These are phyloP conservation scores for Umbelopsis sp. DNA, from an alignment of 192 early-diverging fungal species.

Conservation along the genomic window DNA sequence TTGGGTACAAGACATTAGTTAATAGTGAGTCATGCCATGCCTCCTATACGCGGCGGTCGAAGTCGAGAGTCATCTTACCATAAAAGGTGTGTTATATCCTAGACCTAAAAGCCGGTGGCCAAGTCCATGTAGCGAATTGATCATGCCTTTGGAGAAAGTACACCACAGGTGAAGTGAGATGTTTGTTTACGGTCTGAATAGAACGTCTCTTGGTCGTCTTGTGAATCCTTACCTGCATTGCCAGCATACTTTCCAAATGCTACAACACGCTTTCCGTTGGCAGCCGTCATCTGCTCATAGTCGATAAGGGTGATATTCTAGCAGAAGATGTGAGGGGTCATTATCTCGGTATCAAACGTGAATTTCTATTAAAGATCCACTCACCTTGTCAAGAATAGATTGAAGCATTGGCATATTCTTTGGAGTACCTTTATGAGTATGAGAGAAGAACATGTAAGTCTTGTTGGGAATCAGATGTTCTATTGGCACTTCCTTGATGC, in stretches of 20 bases:
- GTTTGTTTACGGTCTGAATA: too few species aligned
- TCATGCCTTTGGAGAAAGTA: slow-evolving; percentile 55
- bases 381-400: slow-evolving; percentile 84
- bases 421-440: slow-evolving; percentile 96
- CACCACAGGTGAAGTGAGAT: too few species aligned
- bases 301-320: slow-evolving; percentile 90
- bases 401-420: slow-evolving; percentile 94
- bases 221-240: slow-evolving; percentile 69
- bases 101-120: slow-evolving; percentile 88
- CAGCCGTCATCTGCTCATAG: slow-evolving; percentile 92
- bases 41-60: background rate
- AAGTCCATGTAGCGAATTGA: slow-evolving; percentile 90
- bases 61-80: slow-evolving; percentile 50
- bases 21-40: too few species aligned
- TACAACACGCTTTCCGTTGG: slow-evolving; percentile 74
- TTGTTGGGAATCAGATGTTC: slow-evolving; percentile 81
- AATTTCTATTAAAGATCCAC: background rate
- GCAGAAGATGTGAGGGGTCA: background rate
- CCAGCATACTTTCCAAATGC: slow-evolving; percentile 94
- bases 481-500: slow-evolving; percentile 95
- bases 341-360: too few species aligned
- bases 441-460: slow-evolving; percentile 94
- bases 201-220: background rate
- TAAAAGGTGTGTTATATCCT: slow-evolving; percentile 94
- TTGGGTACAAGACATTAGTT: background rate